A percentile compares a stretch with the other conserved stretches of the same genome.
phyloP scores from a whole-genome alignment of 805 yeast genomes.

The Ogataea pignaliae region DNA sequence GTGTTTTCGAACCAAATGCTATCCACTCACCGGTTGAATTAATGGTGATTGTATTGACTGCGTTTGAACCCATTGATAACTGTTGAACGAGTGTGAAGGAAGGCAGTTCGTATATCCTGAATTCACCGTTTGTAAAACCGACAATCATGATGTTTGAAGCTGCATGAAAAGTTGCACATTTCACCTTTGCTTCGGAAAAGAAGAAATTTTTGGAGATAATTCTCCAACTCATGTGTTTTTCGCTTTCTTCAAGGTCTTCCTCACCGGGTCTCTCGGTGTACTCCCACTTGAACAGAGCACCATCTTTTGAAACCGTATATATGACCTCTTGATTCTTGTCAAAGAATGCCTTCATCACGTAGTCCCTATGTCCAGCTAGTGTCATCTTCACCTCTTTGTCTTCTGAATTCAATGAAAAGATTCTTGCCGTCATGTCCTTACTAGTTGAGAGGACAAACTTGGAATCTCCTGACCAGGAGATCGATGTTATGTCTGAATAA shows the following conservation, averaged over 20 bases:
- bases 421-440: conserved; percentile 83
- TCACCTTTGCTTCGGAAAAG: conserved; percentile 64
- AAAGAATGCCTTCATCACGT: conserved; percentile 83
- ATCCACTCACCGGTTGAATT: conserved; percentile 93
- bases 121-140: conserved; percentile 87
- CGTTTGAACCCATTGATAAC: conserved; percentile 86
- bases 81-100: conserved; percentile 77
- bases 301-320: conserved; percentile 90
- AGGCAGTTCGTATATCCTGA: conserved; percentile 85
- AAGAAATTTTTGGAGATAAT: conserved; percentile 75
- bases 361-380: conserved; percentile 88
- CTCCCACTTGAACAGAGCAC: conserved; percentile 91
- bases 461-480: conserved; percentile 89
- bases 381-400: conserved; percentile 79
- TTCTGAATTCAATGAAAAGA: conserved; percentile 69
- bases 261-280: conserved; percentile 57
- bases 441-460: conserved; percentile 82
- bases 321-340: conserved; percentile 83
- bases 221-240: conserved; percentile 65
- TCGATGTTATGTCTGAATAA: conserved; percentile 69
- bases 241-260: conserved; percentile 41
- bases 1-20: conserved; percentile 84
- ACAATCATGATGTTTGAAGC: conserved; percentile 68
- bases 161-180: conserved; percentile 82
- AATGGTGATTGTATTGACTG: conserved; percentile 75